These are phyloP conservation scores for Calonectria ilicicola DNA, from an alignment of 2,329 filamentous ascomycete genomes.

Conservation along the genomic window DNA sequence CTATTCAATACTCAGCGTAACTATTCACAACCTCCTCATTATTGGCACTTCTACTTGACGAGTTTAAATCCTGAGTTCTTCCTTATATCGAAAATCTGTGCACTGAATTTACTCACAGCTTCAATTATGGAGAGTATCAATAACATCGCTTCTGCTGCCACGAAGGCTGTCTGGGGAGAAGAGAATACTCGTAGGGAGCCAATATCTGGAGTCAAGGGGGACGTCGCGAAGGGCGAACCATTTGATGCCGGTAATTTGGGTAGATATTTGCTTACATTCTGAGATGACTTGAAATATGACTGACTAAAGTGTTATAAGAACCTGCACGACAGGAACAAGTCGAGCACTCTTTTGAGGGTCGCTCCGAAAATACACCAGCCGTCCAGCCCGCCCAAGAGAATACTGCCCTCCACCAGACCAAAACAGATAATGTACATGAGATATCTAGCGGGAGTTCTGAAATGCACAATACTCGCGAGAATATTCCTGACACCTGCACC, in stretches of 20 bases:
- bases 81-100: neutral
- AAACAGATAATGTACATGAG: neutral
- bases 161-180: slow-evolving; percentile 58
- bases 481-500: slow-evolving; percentile 43
- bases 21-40: neutral
- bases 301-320: neutral
- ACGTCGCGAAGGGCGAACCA: slow-evolving; percentile 76
- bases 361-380: neutral
- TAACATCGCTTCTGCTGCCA: slow-evolving; percentile 59
- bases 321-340: slow-evolving; percentile 15
- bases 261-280: slow-evolving; percentile 40
- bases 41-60: no score
- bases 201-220: slow-evolving; percentile 76
- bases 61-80: neutral
- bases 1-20: neutral
- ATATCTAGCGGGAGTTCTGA: neutral
- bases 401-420: neutral
- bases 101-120: neutral
- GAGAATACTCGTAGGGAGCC: slow-evolving; percentile 69
- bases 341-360: neutral
- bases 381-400: neutral
- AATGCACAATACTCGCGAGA: slow-evolving; percentile 45
- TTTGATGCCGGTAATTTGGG: slow-evolving; percentile 84
- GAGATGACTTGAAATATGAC: no score
- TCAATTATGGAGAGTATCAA: slow-evolving; percentile 72